Evolutionary conservation across 2,329 filamentous ascomycete genomes (phyloP), one percentile per base, ranked within the genome.

Genomic region (Fusarium circinatum): DNA sequence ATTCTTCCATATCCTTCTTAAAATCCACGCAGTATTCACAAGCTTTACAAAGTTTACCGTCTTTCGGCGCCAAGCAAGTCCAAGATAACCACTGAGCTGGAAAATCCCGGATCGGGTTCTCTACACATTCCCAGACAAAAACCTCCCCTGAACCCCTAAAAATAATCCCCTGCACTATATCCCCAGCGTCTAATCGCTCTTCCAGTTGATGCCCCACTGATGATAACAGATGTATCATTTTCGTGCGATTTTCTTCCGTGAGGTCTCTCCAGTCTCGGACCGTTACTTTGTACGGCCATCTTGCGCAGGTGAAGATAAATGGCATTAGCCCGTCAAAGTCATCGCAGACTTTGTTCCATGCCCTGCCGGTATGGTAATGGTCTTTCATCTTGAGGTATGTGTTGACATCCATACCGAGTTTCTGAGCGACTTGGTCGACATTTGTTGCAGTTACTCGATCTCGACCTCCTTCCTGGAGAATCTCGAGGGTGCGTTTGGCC

Each of bases 351-450:
- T 24, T 17, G 3, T 24, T 42, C n/a, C 14, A 42, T 0, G n/a
- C 15, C 2, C 14, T 24, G 0, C 41, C 22, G 22, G 15, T 17
- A 2, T 42, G 14, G 9, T 42, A 17, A 15, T n/a, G n/a, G 1
- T 24, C n/a, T 42, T 24, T 42, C n/a, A 42, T 42, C 9, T 24
- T 24, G 9, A 42, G n/a, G 10, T 11, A 17, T 42, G n/a, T 24
- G 0, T 17, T 0, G 0, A 2, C 6, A 8, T 42, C 41, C 4
- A 24, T 24, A 0, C 15, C 41, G 0, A 42, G 41, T 2, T 42
- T 11, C 10, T 3, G 6, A 15, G 41, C 10, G 0, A 42, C 41
- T 24, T 17, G 3, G 0, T 42, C 10, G 15, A 24, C 5, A 4
- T 42, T 24, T 17, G 14, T 42, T 8, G n/a, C 0, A 11, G 9